Conservation (phyloP, 768 basidiomycete species). For the Suillus brevipes region DNA sequence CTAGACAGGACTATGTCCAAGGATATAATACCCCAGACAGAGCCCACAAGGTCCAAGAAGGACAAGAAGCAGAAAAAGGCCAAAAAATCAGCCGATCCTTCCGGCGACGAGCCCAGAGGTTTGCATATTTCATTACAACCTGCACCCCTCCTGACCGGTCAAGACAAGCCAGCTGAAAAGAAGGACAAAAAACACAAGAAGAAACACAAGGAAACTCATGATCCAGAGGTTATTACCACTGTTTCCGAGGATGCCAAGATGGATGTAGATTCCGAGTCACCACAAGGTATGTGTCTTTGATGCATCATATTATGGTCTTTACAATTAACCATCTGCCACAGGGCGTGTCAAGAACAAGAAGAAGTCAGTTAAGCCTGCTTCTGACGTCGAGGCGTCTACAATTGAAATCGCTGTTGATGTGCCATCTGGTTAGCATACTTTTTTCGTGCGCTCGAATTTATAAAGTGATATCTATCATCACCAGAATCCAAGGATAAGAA, state of each 20-base stretch:
- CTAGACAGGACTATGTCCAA: slow-evolving; percentile 14
- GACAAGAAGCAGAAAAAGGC: slow-evolving; percentile 28
- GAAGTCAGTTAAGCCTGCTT: neutral
- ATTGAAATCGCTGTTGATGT: neutral
- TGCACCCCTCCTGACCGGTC: slow-evolving; percentile 11
- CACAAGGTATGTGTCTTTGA: slow-evolving; percentile 13
- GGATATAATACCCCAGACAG: slow-evolving; percentile 7
- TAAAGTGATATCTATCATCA: neutral
- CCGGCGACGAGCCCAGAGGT: slow-evolving; percentile 27
- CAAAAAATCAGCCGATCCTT: slow-evolving; percentile 11
- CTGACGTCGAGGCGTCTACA: neutral
- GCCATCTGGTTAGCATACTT: slow-evolving; percentile 4
- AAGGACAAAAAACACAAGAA: slow-evolving; percentile 44
- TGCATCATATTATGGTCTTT: slow-evolving; percentile 11
- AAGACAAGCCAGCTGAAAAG: slow-evolving; percentile 22
- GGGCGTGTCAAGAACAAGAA: slow-evolving; percentile 18
- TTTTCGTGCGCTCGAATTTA: neutral
- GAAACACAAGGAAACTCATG: slow-evolving; percentile 40
- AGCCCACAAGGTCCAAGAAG: slow-evolving; percentile 25
- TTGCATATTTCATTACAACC: neutral
- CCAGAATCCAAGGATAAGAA: slow-evolving; percentile 14
- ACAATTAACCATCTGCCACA: slow-evolving; percentile 4
- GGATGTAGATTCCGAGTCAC: slow-evolving; percentile 2
- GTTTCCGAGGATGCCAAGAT: slow-evolving; percentile 20
- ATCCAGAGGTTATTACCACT: slow-evolving; percentile 22